Base-by-base conservation (phyloP, 2,329 filamentous ascomycete genomes). In the Cercospora nicotianae region DNA sequence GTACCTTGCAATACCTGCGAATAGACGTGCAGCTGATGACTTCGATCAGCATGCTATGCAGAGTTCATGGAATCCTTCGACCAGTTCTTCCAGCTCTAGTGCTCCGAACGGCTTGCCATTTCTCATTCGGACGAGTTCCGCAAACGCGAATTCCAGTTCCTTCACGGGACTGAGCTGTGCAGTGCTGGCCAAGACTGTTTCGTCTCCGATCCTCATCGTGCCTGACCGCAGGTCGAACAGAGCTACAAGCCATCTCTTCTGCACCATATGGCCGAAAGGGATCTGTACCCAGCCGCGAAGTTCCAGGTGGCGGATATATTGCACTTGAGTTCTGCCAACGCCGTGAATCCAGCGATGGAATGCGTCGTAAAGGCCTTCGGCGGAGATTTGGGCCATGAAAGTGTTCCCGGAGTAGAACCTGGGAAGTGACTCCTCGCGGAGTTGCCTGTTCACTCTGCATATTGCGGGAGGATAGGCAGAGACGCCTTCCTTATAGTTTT, bases 341-440 rank as follows among this genome's bases (percentile, higher is more conserved):
- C 66, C 65, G 10, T 45, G 10, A 1, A 75, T 69, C 72, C 73
- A 75, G 5, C 55, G 51, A 20, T 65, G 64, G 5, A 63, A 48
- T 2, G 73, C 72, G 12, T 63, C 68, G 2, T 60, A 64, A 18
- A 75, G 67, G 31, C 74, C 71, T 30, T 65, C 60, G 23, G 26
- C 30, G 39, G 69, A 67, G 30, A 75, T 60, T 39, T 74, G 72
- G 9, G 69, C 72, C n/a, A 69, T 66, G 63, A 76, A 76, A 1
- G 66, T 64, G 64, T 75, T 76, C 48, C 18, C 65, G 12, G 69
- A 63, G 66, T 75, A 76, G 70, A 75, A 75, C 0, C 61, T 59
- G 2, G 72, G 64, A 9, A 76, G 66, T 13, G 68, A 63, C 53
- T 75, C 74, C 10, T 51, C 36, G 7, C 74, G 69, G 9, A 75